These are phyloP conservation scores for Sugiyamaella qingdaonensis DNA, from an alignment of 805 yeast genomes.

Conservation along the genomic window DNA sequence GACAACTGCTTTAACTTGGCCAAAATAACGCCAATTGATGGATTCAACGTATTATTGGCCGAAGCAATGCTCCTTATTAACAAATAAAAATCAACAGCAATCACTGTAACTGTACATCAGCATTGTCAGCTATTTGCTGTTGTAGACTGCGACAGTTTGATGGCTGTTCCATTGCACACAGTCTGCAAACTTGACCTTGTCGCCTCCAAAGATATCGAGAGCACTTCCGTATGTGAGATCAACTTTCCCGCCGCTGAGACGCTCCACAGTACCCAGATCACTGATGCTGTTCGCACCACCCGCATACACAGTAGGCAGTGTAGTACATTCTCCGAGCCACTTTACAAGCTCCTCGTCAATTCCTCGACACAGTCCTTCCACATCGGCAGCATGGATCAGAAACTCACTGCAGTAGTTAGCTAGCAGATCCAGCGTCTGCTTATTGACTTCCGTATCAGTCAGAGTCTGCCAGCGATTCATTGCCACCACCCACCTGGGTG, in stretches of 20 bases:
- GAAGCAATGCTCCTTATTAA: no score
- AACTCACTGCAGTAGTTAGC: constrained; percentile 76
- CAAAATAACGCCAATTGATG: no score
- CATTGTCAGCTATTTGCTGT: background rate
- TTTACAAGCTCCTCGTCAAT: constrained; percentile 76
- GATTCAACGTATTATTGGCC: no score
- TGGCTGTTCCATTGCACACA: constrained; percentile 66
- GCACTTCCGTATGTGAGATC: constrained; percentile 94
- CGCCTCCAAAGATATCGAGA: constrained; percentile 91
- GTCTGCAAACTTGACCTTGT: constrained; percentile 68
- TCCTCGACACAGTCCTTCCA: constrained; percentile 93
- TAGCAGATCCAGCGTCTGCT: constrained; percentile 50
- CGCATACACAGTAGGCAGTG: constrained; percentile 82
- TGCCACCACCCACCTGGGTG: constrained; percentile 79
- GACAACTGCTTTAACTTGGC: no score
- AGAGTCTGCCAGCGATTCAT: constrained; percentile 96
- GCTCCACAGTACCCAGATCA: constrained; percentile 65
- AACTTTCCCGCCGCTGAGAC: constrained; percentile 72
- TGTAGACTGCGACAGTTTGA: constrained; percentile 15
- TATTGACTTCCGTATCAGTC: constrained; percentile 57
- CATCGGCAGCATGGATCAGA: constrained; percentile 96
- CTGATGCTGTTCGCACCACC: constrained; percentile 84
- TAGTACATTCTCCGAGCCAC: constrained; percentile 72
- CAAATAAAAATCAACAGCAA: no score
- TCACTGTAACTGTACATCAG: no score